phyloP scores from a whole-genome alignment of 2,329 filamentous ascomycete species.

The Tolypocladium paradoxum region DNA sequence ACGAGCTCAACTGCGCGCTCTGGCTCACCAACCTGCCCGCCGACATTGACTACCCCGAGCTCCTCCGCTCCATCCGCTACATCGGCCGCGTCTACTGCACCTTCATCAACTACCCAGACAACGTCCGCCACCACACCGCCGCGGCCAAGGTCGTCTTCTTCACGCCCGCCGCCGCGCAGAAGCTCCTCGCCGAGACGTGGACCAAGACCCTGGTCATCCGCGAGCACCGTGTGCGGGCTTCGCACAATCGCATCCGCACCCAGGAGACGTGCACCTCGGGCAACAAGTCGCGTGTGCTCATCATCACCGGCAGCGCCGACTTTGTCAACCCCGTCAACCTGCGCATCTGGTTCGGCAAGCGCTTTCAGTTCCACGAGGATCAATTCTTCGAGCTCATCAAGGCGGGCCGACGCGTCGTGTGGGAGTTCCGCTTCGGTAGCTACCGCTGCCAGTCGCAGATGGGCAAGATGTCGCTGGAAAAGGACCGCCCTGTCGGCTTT shows the following conservation, averaged over 20 bases:
- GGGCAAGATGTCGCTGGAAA: conserved; percentile 29
- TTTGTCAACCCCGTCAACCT: conserved; percentile 34
- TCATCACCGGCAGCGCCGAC: conserved; percentile 32
- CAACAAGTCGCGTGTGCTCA: conserved; percentile 34
- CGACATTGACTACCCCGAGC: conserved; percentile 27
- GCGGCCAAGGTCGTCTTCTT: conserved; percentile 42
- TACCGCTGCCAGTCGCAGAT: conserved; percentile 44
- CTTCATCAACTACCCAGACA: conserved; percentile 39
- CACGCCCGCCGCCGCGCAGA: conserved; percentile 25
- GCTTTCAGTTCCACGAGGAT: conserved; percentile 39
- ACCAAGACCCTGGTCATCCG: conserved; percentile 24
- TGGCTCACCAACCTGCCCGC: conserved; percentile 42
- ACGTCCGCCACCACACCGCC: conserved; percentile 21
- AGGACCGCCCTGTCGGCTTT: conserved; percentile 20
- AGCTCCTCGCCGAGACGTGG: conserved; percentile 13
- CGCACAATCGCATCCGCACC: conserved; percentile 38
- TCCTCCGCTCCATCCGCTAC: conserved; percentile 31
- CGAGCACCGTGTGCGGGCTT: conserved; percentile 24
- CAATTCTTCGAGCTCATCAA: conserved; percentile 21
- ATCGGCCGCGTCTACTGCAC: conserved; percentile 40
- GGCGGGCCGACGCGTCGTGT: conserved; percentile 15
- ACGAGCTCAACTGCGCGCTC: conserved; percentile 35
- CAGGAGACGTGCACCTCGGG: conserved; percentile 16
- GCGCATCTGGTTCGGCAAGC: conserved; percentile 26
- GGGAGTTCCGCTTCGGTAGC: conserved; percentile 44